phyloP scores from a whole-genome alignment of 352 stramenopile genomes.

The Globisporangium uncinulatum region DNA sequence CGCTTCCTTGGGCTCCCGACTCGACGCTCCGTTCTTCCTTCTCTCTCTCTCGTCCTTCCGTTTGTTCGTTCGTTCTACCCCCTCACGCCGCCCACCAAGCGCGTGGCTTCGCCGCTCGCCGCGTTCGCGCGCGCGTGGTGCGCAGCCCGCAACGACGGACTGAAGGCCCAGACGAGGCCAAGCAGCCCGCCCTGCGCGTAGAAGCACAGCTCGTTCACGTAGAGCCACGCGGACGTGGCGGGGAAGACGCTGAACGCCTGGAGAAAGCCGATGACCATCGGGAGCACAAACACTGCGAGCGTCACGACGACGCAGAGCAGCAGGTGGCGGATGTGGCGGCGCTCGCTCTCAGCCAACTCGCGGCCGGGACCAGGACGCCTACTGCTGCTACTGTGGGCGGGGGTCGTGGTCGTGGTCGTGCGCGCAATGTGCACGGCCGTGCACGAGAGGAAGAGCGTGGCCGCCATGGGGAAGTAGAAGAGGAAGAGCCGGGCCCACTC shows the following conservation, averaged over 20 bases:
- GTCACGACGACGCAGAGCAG: slow-evolving; percentile 41
- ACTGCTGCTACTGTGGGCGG: not conserved
- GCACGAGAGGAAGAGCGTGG: slow-evolving; percentile 24
- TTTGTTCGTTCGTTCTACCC: not conserved
- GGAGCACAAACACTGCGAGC: slow-evolving; percentile 31
- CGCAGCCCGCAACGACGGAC: slow-evolving; percentile 39
- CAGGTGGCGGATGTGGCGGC: slow-evolving; percentile 39
- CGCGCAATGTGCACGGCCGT: slow-evolving; percentile 28
- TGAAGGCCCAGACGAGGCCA: slow-evolving; percentile 55
- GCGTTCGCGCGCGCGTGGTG: slow-evolving; percentile 20
- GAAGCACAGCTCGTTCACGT: slow-evolving; percentile 57
- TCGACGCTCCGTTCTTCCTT: too few relatives aligned
- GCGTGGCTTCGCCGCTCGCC: slow-evolving; percentile 3
- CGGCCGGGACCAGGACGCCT: not conserved
- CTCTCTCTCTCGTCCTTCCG: too few relatives aligned
- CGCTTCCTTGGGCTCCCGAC: too few relatives aligned
- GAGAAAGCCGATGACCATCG: slow-evolving; percentile 32
- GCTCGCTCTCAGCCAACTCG: slow-evolving; percentile 24
- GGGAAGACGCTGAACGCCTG: slow-evolving; percentile 30
- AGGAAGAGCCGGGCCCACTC: slow-evolving; percentile 48
- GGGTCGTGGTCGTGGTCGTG: not conserved
- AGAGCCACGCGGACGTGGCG: slow-evolving; percentile 35
- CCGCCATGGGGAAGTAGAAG: slow-evolving; percentile 48
- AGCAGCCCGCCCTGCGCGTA: slow-evolving; percentile 59
- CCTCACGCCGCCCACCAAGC: slow-evolving; percentile 1